Percentiles rank a stretch among this genome's conserved stretches.
Conservation (phyloP, 164 flowering plant species). For the Malania oleifera region DNA sequence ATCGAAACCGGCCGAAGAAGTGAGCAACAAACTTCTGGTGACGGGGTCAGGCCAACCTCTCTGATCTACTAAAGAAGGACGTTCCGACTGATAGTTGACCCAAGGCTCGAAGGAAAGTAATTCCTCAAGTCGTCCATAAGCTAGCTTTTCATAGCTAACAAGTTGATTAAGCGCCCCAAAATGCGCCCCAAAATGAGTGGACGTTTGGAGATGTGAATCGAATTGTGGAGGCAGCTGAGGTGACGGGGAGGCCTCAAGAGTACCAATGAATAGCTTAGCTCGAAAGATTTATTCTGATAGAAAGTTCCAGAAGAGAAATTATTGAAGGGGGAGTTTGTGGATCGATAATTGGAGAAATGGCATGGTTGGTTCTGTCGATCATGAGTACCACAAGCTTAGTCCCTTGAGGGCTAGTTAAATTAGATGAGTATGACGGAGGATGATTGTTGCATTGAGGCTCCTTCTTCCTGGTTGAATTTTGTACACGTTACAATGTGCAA, state of each 20-base stretch:
- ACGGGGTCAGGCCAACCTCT: constrained; percentile 72
- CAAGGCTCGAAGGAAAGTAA: constrained; percentile 59
- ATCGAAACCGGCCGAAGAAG: constrained; percentile 66
- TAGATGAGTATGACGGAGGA: not conserved
- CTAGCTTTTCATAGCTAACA: constrained; percentile 76
- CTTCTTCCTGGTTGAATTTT: no score
- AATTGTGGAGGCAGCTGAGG: constrained; percentile 35
- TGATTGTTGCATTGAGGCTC: not conserved
- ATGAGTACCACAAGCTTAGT: constrained; percentile 31
- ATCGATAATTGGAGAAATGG: constrained; percentile 28
- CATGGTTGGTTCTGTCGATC: constrained; percentile 26
- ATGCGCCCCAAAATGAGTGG: constrained; percentile 82
- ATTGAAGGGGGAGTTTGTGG: constrained; percentile 30
- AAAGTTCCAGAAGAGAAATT: constrained; percentile 18
- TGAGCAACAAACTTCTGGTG: constrained; percentile 80
- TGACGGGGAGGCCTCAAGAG: constrained; percentile 31
- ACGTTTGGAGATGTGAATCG: constrained; percentile 57
- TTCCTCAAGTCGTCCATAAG: constrained; percentile 56
- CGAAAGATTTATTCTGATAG: constrained; percentile 11
- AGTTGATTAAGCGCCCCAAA: constrained; percentile 45
- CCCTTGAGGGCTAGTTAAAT: constrained; percentile 22
- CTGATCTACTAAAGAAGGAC: constrained; percentile 53
- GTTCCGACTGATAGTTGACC: constrained; percentile 65
- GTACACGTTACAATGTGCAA: no score
- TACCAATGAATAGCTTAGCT: constrained; percentile 18